A percentile compares a stretch with the other conserved stretches of the same genome.
Evolutionary conservation across 768 basidiomycete species (phyloP).

Genomic region (Panus rudis): DNA sequence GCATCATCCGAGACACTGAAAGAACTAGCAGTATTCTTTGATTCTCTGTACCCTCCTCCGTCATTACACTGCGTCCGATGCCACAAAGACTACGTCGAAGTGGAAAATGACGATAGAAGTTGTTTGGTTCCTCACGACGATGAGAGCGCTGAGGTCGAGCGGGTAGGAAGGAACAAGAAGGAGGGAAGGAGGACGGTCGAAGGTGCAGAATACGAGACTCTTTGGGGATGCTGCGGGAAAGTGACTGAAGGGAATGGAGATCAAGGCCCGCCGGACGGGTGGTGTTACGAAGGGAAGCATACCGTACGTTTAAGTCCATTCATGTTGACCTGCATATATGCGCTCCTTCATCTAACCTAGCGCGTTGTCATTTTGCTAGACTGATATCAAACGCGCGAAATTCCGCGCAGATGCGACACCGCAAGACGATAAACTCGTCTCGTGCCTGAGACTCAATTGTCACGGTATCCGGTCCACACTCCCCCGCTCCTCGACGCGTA

Average conservation of each 20-base stretch:
- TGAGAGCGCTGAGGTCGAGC: conserved; percentile 70
- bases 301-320: no score
- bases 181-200: conserved; percentile 20
- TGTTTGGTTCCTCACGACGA: conserved; percentile 74
- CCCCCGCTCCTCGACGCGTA: conserved; percentile 16
- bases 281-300: conserved; percentile 82
- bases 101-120: conserved; percentile 67
- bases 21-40: conserved; percentile 52
- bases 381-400: conserved; percentile 65
- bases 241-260: conserved; percentile 72
- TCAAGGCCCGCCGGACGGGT: conserved; percentile 79
- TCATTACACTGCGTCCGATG: conserved; percentile 70
- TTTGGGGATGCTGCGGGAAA: conserved; percentile 70
- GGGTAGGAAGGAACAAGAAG: conserved; percentile 35
- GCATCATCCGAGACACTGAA: conserved; percentile 34
- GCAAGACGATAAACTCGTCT: conserved; percentile 58
- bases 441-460: conserved; percentile 54
- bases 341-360: conserved; percentile 1
- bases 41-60: conserved; percentile 57
- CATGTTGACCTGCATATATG: no score
- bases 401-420: conserved; percentile 72
- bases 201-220: conserved; percentile 41
- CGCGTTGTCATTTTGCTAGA: conserved; percentile 31
- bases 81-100: conserved; percentile 60
- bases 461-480: conserved; percentile 30